These are phyloP conservation scores for Chenopodium suecicum DNA, from an alignment of 148 eudicot species.

Conservation along the genomic window DNA sequence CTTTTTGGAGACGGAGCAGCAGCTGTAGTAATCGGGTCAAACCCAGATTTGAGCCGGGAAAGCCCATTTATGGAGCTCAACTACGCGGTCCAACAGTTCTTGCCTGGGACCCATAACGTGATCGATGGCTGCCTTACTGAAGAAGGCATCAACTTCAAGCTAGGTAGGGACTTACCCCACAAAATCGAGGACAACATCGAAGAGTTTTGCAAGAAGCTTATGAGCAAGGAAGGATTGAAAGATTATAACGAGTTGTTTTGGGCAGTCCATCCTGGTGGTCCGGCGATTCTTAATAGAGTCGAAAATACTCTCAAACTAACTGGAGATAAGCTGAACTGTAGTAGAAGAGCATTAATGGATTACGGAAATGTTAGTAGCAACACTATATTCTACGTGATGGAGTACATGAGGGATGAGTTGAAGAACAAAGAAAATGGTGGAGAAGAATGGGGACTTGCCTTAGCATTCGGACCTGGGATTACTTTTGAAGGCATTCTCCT, in stretches of 20 bases:
- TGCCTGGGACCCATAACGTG: constrained; percentile 64
- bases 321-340: constrained; percentile 51
- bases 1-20: constrained; percentile 86
- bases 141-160: constrained; percentile 70
- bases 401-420: constrained; percentile 61
- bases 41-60: constrained; percentile 38
- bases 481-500: constrained; percentile 82
- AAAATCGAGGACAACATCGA: constrained; percentile 73
- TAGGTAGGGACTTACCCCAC: constrained; percentile 64
- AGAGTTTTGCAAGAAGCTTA: constrained; percentile 63
- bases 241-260: constrained; percentile 64
- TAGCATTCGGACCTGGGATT: constrained; percentile 86
- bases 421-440: constrained; percentile 29
- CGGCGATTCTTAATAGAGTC: constrained; percentile 62
- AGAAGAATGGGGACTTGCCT: constrained; percentile 79
- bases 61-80: constrained; percentile 67
- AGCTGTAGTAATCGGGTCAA: constrained; percentile 50
- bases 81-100: constrained; percentile 58
- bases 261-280: constrained; percentile 85
- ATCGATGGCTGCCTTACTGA: constrained; percentile 59
- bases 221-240: constrained; percentile 34
- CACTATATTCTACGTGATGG: constrained; percentile 74
- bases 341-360: constrained; percentile 73
- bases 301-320: constrained; percentile 42
- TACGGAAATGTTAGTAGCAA: constrained; percentile 83